These are phyloP conservation scores for Setomelanomma holmii DNA, from an alignment of 2,329 filamentous ascomycete species.

Conservation along the genomic window DNA sequence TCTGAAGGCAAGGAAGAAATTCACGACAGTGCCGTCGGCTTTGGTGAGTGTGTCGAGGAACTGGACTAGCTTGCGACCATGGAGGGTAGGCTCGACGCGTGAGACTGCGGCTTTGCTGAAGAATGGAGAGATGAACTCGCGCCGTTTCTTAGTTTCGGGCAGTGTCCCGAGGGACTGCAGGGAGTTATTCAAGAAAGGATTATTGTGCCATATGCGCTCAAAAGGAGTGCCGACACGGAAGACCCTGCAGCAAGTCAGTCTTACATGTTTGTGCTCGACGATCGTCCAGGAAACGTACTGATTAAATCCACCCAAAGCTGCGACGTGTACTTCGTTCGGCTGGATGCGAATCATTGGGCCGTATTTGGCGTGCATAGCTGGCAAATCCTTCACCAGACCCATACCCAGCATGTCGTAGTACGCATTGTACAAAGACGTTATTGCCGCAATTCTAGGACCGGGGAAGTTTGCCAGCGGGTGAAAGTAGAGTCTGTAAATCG, in stretches of 20 bases:
- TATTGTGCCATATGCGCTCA: constrained; percentile 19
- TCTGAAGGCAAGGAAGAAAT: constrained; percentile 19
- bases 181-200: constrained; percentile 17
- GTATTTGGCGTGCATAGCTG: constrained; percentile 20
- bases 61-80: constrained; percentile 13
- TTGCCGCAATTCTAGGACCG: constrained; percentile 20
- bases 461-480: constrained; percentile 17
- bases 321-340: constrained; percentile 17
- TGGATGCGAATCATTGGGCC: constrained; percentile 18
- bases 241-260: constrained; percentile 5
- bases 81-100: constrained; percentile 14
- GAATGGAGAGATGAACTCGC: constrained; percentile 20
- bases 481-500: constrained; percentile 15
- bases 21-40: constrained; percentile 9
- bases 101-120: constrained; percentile 20
- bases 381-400: constrained; percentile 14
- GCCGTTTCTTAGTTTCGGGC: constrained; percentile 12
- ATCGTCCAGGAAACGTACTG: constrained; percentile 2
- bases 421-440: constrained; percentile 14
- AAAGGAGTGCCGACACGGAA: constrained; percentile 20
- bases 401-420: constrained; percentile 15
- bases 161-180: constrained; percentile 18
- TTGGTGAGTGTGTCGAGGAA: neutral
- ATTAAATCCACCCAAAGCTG: constrained; percentile 14
- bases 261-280: neutral